Conservation (phyloP, 495 filamentous ascomycete genomes). For the Neurospora intermedia region DNA sequence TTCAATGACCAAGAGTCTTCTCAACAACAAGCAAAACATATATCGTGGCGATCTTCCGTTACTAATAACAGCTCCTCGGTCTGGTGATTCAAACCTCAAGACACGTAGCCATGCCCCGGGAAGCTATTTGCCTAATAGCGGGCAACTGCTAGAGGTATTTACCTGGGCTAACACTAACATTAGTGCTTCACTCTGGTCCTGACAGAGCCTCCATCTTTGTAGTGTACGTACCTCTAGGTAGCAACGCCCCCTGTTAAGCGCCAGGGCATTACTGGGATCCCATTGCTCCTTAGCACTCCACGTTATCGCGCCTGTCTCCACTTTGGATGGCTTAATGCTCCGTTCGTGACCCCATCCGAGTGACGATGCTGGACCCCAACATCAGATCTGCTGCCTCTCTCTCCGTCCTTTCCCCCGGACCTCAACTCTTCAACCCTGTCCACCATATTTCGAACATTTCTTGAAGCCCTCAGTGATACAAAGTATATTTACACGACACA, state of each 20-base stretch:
- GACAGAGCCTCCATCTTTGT: not conserved
- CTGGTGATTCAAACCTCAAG: not conserved
- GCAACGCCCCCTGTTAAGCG: not conserved
- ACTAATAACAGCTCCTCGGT: not conserved
- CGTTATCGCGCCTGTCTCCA: not conserved
- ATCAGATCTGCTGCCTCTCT: not conserved
- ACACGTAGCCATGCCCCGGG: not conserved
- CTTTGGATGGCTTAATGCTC: not conserved
- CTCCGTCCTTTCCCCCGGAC: not conserved
- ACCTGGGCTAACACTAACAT: not conserved
- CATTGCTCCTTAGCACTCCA: not conserved
- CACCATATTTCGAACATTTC: not conserved
- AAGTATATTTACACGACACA: not conserved
- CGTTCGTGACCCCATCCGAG: not conserved
- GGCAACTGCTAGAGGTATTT: not conserved
- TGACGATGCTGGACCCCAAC: not conserved
- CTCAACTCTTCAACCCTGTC: not conserved
- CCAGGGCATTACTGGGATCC: not conserved
- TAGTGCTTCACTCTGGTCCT: not conserved
- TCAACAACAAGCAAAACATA: not conserved
- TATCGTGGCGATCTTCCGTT: not conserved
- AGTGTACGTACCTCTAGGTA: no score
- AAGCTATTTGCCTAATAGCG: not conserved
- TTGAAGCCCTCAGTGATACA: not conserved
- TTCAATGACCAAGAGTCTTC: not conserved